phyloP scores from a whole-genome alignment of 2,329 filamentous ascomycete species.

The Phialophora chinensis region DNA sequence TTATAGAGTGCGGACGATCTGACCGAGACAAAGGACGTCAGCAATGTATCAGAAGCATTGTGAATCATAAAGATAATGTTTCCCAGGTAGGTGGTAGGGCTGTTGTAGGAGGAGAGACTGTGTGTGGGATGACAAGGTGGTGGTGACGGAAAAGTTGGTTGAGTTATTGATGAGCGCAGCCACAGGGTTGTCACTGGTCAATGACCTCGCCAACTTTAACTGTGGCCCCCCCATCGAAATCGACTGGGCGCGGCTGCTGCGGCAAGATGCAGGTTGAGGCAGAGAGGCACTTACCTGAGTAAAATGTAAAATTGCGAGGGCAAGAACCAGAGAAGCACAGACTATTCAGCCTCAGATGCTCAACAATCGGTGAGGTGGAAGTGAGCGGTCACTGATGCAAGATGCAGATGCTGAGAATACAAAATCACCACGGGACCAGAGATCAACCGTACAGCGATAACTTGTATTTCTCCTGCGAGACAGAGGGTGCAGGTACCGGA shows the following conservation, averaged over 20 bases:
- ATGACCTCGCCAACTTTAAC: constrained; percentile 7
- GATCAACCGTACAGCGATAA: constrained; percentile 38
- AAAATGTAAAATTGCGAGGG: constrained; percentile 6
- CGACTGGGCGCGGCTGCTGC: constrained; percentile 1
- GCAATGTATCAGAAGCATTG: constrained; percentile 30
- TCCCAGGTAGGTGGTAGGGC: constrained; percentile 27
- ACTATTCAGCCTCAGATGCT: not conserved
- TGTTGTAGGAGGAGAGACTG: constrained; percentile 28
- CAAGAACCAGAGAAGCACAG: constrained; percentile 26
- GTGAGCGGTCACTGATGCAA: constrained; percentile 11
- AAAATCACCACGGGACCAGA: constrained; percentile 37
- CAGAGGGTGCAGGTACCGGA: constrained; percentile 11
- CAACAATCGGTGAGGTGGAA: not conserved
- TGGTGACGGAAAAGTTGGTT: constrained; percentile 17
- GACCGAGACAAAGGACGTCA: constrained; percentile 29
- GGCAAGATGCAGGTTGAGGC: not conserved
- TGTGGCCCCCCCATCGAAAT: not conserved
- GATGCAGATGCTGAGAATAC: constrained; percentile 17
- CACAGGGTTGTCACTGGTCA: not conserved
- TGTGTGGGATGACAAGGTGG: constrained; percentile 11
- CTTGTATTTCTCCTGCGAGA: constrained; percentile 15
- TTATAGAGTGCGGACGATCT: constrained; percentile 26
- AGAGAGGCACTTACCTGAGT: constrained; percentile 29
- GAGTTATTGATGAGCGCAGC: constrained; percentile 27
- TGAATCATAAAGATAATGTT: constrained; percentile 34